Percentiles rank a stretch among this genome's conserved stretches.
These are phyloP conservation scores for Trichomonas tenax DNA, from an alignment of 208 protist species.

Conservation along the genomic window DNA sequence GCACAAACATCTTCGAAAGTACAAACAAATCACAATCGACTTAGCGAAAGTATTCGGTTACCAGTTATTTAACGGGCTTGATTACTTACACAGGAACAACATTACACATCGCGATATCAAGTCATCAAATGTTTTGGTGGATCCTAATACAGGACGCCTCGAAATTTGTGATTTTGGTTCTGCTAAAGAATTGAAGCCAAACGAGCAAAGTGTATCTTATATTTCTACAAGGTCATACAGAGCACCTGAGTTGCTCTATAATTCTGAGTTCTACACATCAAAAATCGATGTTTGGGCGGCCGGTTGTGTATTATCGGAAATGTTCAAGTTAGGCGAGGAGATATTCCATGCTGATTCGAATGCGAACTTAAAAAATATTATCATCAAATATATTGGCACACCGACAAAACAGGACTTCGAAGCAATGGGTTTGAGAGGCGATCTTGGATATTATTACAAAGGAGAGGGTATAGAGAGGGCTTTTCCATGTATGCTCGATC, in stretches of 20 bases:
- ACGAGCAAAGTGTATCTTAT: not conserved
- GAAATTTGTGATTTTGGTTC: constrained; percentile 15
- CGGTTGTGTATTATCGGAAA: not conserved
- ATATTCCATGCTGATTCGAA: not conserved
- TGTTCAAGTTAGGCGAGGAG: not conserved
- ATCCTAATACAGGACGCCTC: not conserved
- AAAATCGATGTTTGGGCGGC: not conserved
- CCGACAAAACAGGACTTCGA: not conserved
- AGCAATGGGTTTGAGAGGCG: not conserved
- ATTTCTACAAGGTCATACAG: not conserved
- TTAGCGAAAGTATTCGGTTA: not conserved
- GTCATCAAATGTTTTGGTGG: not conserved
- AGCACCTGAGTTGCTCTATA: not conserved
- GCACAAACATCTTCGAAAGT: not conserved
- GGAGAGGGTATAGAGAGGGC: not conserved
- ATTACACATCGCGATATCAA: not conserved
- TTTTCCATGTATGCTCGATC: not conserved
- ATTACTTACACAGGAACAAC: not conserved
- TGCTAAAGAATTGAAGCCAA: not conserved
- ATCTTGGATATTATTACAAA: not conserved
- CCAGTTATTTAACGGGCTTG: not conserved
- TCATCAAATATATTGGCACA: not conserved
- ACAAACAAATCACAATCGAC: not conserved
- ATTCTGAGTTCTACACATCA: not conserved
- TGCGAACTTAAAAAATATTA: not conserved